These are phyloP conservation scores for Tylopilus cervinicoccineus DNA, from an alignment of 768 basidiomycete species.

Conservation along the genomic window DNA sequence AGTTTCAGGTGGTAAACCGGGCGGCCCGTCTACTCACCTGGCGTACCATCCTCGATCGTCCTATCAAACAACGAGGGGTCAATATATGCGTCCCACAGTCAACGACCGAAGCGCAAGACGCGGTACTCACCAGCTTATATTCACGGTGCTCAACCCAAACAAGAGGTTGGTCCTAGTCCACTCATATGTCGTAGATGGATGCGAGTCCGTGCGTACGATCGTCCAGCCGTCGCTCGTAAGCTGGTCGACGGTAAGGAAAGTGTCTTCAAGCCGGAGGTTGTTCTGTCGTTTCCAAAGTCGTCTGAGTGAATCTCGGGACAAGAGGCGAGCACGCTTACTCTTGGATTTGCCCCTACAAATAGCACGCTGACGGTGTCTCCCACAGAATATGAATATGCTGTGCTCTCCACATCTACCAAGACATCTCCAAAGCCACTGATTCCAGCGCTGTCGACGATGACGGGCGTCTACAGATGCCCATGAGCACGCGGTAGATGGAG, in stretches of 20 bases:
- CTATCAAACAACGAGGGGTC: slow-evolving; percentile 26
- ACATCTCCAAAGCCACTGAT: slow-evolving; percentile 62
- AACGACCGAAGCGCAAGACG: slow-evolving; percentile 4
- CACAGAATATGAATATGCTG: slow-evolving; percentile 51
- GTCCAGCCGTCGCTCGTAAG: slow-evolving; percentile 48
- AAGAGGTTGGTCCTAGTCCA: slow-evolving; percentile 60
- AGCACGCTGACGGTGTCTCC: slow-evolving; percentile 57
- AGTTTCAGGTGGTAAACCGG: neutral
- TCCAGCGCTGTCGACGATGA: slow-evolving; percentile 56
- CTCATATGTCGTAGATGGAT: slow-evolving; percentile 67
- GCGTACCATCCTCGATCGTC: slow-evolving; percentile 58
- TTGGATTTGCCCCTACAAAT: slow-evolving; percentile 76
- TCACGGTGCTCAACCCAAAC: slow-evolving; percentile 60
- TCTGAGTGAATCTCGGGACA: neutral
- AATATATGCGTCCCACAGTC: neutral
- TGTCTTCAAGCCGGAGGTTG: slow-evolving; percentile 68
- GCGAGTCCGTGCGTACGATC: slow-evolving; percentile 66
- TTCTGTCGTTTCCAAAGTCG: slow-evolving; percentile 44
- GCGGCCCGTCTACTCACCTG: slow-evolving; percentile 8
- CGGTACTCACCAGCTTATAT: slow-evolving; percentile 53
- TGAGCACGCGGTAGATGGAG: neutral
- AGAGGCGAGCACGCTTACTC: slow-evolving; percentile 40
- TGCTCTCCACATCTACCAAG: slow-evolving; percentile 46
- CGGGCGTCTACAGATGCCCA: slow-evolving; percentile 41
- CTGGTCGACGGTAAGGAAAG: slow-evolving; percentile 67